A percentile compares a stretch with the other conserved stretches of the same genome.
These are phyloP conservation scores for Annulohypoxylon bovei DNA, from an alignment of 495 filamentous ascomycete genomes.

Conservation along the genomic window DNA sequence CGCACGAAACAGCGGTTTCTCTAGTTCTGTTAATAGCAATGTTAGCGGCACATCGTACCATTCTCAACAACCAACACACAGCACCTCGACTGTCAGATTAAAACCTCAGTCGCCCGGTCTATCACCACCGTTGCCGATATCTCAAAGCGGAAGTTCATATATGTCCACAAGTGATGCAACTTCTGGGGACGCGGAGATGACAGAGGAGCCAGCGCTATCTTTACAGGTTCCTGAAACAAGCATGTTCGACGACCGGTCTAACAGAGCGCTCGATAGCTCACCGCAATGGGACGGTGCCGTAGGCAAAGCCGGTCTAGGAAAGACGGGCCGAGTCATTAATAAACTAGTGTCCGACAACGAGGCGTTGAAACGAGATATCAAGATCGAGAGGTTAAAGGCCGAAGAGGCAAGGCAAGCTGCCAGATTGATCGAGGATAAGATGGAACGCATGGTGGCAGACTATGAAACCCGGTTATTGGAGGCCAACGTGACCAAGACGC, in stretches of 20 bases:
- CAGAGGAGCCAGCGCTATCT: constrained; percentile 18
- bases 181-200: constrained; percentile 27
- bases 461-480: constrained; percentile 77
- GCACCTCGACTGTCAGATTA: constrained; percentile 44
- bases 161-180: constrained; percentile 36
- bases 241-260: constrained; percentile 47
- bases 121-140: constrained; percentile 22
- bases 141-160: constrained; percentile 28
- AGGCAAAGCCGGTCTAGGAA: constrained; percentile 82
- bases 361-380: constrained; percentile 79
- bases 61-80: constrained; percentile 48
- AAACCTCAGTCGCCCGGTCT: constrained; percentile 42
- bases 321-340: constrained; percentile 94
- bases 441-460: constrained; percentile 71
- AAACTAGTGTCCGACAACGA: constrained; percentile 89
- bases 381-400: constrained; percentile 73
- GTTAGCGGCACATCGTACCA: constrained; percentile 51
- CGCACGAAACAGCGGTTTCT: constrained; percentile 56
- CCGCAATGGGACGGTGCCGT: constrained; percentile 76
- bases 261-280: constrained; percentile 32
- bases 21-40: constrained; percentile 59
- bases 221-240: constrained; percentile 41
- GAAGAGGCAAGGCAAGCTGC: constrained; percentile 79
- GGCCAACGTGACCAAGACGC: constrained; percentile 72
- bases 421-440: constrained; percentile 76